These are phyloP conservation scores for Hura crepitans DNA, from an alignment of 441 rosid species.

Conservation along the genomic window DNA sequence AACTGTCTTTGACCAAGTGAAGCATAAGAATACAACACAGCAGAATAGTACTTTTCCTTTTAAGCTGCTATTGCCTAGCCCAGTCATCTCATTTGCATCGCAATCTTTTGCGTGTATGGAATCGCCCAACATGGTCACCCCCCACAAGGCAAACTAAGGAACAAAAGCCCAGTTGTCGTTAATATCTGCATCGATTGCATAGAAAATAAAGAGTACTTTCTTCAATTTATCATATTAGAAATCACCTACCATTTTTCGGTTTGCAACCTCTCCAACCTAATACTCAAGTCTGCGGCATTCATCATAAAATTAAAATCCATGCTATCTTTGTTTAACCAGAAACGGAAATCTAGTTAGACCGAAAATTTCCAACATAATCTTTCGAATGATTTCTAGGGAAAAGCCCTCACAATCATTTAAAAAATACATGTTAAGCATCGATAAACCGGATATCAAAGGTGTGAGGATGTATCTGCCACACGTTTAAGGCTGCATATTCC, in stretches of 20 bases:
- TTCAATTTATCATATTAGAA: too few species aligned
- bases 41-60: too few species aligned
- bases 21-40: too few species aligned
- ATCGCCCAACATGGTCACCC: too few species aligned
- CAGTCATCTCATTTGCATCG: too few species aligned
- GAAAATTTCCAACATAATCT: background rate
- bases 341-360: background rate
- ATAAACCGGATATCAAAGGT: slow-evolving; percentile 92
- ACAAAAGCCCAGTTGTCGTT: too few species aligned
- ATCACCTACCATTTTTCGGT: background rate
- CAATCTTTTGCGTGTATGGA: too few species aligned
- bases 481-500: slow-evolving; percentile 93
- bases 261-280: background rate
- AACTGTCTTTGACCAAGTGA: too few species aligned
- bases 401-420: background rate
- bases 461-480: slow-evolving; percentile 95
- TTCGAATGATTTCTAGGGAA: background rate
- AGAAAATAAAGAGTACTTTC: too few species aligned
- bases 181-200: too few species aligned
- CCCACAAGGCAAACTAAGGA: too few species aligned
- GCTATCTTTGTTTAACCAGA: background rate
- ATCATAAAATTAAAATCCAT: background rate
- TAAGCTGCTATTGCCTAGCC: too few species aligned
- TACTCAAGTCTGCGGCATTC: background rate
- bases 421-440: slow-evolving; percentile 36